Evolutionary conservation across 2,329 filamentous ascomycete genomes (phyloP), one percentile per base, ranked within the genome.

Genomic region (Sporothrix pseudoabietina): DNA sequence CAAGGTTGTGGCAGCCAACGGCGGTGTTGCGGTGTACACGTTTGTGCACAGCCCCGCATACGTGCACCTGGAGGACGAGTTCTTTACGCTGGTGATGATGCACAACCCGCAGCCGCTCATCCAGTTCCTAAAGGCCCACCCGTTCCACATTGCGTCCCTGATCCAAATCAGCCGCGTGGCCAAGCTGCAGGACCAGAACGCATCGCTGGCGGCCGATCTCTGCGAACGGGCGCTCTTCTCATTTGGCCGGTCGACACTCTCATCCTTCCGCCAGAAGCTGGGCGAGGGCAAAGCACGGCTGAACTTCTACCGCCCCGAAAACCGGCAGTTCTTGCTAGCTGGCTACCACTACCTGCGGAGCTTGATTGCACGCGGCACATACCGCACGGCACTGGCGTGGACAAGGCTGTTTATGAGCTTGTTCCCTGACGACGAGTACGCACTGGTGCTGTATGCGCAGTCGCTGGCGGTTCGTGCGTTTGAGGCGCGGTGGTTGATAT

Each of bases 361-460:
- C 76, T 85, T 99, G 30, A 87, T 94, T 19, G 90, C 94, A 82
- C 95, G 97, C 77, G 94, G 94, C n/a, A 98, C 95, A 0, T 97
- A 94, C 85, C 88, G 94, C 65, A 98, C 96, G 0, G 94, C 94
- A 0, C 89, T 97, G 66, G 96, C 98, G 81, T 99, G 96, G 94
- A 88, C 93, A 7, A 97, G 96, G 82, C 83, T 98, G 6, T 84
- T 98, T 10, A 86, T 97, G 41, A 88, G 90, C 73, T 82, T 98
- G 74, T 89, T 94, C 77, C 89, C 90, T 66, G 83, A 85, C 4
- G 96, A 99, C 79, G 94, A 94, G 0, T 98, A 97, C 78, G 92
- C 89, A 65, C 88, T 97, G 78, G 87, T 90, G 74, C 88, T 97
- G 72, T 87, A 94, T 75, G 88, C 97, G 68, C 95, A 98, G 79